phyloP scores from a whole-genome alignment of 2,329 filamentous ascomycete genomes.

The Aureobasidium sp. region DNA sequence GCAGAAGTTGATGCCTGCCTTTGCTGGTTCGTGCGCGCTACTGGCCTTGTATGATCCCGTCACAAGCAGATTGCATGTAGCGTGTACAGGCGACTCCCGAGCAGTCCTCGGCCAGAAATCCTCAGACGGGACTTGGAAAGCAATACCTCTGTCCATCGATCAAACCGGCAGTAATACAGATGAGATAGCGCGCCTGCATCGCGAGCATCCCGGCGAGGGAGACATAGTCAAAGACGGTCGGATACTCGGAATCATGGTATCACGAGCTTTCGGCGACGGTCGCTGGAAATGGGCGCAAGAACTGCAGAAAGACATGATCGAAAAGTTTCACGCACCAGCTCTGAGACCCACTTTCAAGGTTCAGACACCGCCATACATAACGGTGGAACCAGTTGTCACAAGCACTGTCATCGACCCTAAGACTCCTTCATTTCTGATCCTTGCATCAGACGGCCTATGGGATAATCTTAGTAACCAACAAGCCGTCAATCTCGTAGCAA shows the following conservation, averaged over 20 bases:
- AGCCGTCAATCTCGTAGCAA: conserved; percentile 37
- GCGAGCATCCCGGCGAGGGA: conserved; percentile 56
- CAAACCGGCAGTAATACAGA: conserved; percentile 57
- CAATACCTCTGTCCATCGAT: conserved; percentile 53
- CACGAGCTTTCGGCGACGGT: conserved; percentile 61
- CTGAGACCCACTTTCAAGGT: conserved; percentile 34
- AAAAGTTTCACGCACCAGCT: conserved; percentile 44
- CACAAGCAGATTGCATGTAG: conserved; percentile 50
- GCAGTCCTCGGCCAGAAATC: conserved; percentile 53
- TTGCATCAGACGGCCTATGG: conserved; percentile 62
- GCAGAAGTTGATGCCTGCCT: conserved; percentile 30
- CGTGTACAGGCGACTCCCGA: conserved; percentile 60
- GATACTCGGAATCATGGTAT: conserved; percentile 54
- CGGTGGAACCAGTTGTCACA: conserved; percentile 58
- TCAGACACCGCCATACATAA: conserved; percentile 59
- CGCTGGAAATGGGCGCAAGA: conserved; percentile 59
- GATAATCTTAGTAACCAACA: conserved; percentile 26
- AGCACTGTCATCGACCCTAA: conserved; percentile 42
- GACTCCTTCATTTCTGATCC: conserved; percentile 52
- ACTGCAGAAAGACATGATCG: conserved; percentile 38
- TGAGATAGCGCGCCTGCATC: conserved; percentile 49
- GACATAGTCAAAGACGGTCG: conserved; percentile 52
- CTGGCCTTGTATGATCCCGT: conserved; percentile 54
- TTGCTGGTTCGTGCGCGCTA: conserved; percentile 56
- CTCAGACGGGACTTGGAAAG: conserved; percentile 41